phyloP scores from a whole-genome alignment of 306 rosid species.

The Ormosia semicastrata region DNA sequence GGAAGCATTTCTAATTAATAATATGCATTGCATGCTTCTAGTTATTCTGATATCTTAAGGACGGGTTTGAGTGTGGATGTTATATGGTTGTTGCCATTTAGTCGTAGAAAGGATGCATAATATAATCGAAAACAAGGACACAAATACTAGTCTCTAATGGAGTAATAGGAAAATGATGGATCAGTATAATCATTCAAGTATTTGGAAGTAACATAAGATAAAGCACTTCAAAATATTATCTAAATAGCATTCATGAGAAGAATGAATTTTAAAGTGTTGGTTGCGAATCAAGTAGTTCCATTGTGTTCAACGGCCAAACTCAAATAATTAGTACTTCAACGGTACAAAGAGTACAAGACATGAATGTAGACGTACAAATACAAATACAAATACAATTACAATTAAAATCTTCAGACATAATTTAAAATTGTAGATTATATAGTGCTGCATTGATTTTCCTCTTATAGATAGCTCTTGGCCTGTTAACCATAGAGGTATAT shows the following conservation, averaged over 20 bases:
- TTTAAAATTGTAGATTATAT: neutral
- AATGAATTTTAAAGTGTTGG: neutral
- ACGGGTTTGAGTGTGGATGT: too few species aligned
- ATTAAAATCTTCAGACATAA: neutral
- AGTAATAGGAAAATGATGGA: neutral
- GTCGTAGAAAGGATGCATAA: too few species aligned
- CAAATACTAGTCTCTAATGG: too few species aligned
- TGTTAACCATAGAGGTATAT: neutral
- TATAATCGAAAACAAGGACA: too few species aligned
- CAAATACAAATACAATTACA: neutral
- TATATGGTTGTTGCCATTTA: too few species aligned
- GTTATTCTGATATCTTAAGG: too few species aligned
- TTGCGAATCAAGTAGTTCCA: neutral
- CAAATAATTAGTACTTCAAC: neutral
- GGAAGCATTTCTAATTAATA: too few species aligned
- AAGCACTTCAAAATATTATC: neutral
- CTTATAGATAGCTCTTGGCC: neutral
- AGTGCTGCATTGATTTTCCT: neutral
- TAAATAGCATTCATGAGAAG: neutral
- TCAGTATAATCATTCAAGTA: neutral
- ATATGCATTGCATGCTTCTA: too few species aligned
- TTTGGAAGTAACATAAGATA: neutral
- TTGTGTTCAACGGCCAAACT: neutral
- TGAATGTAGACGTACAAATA: neutral
- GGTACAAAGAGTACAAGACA: slow-evolving; percentile 21